These are phyloP conservation scores for Sporothrix schenckii DNA, from an alignment of 2,329 filamentous ascomycete genomes.

Conservation along the genomic window DNA sequence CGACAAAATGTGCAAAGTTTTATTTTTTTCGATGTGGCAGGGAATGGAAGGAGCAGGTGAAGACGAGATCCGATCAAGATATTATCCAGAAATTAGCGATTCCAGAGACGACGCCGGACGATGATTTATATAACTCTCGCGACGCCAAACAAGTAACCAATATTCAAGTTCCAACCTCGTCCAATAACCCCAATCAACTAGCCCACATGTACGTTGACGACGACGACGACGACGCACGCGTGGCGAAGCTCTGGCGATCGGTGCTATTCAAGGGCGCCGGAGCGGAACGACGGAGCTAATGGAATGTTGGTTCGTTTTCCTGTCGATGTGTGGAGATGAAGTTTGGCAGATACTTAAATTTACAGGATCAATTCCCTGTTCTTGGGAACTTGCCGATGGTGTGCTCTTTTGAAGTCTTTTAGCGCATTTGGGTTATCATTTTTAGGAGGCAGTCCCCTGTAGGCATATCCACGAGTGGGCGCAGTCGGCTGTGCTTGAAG, in stretches of 20 bases:
- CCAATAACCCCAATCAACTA: constrained; percentile 23
- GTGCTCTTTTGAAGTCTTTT: background rate
- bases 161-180: background rate
- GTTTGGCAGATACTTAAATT: background rate
- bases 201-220: constrained; percentile 22
- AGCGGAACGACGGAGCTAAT: background rate
- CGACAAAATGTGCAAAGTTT: background rate
- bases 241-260: constrained; percentile 20
- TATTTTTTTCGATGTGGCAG: background rate
- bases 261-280: background rate
- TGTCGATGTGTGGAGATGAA: background rate
- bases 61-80: background rate
- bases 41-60: background rate
- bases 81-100: background rate
- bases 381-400: background rate
- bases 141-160: background rate
- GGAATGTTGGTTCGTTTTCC: background rate
- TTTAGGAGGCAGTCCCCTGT: background rate
- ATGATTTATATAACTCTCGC: background rate
- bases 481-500: constrained; percentile 15
- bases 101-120: background rate
- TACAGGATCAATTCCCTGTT: background rate
- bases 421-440: background rate
- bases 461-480: background rate
- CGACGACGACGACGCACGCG: constrained; percentile 18